phyloP scores from a whole-genome alignment of 2,329 filamentous ascomycete species.

The Ascochyta viciae-villosae region DNA sequence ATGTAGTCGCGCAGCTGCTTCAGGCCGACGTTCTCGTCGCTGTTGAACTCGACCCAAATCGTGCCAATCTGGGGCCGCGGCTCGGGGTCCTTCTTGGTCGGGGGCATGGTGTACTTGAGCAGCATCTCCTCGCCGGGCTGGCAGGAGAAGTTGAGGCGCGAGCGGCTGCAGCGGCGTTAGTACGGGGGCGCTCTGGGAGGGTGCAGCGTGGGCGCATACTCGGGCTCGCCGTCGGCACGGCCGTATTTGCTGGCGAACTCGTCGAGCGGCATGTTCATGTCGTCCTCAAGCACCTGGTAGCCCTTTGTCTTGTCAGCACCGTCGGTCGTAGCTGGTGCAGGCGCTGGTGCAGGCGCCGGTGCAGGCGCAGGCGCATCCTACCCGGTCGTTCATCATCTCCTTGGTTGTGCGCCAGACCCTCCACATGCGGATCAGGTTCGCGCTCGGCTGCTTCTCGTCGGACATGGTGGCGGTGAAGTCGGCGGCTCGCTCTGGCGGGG shows the following conservation, averaged over 20 bases:
- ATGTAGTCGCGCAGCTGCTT: constrained; percentile 92
- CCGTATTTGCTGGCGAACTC: constrained; percentile 78
- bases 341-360: constrained; percentile 17
- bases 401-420: constrained; percentile 91
- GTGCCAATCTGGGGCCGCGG: constrained; percentile 79
- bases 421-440: constrained; percentile 72
- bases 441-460: constrained; percentile 30
- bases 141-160: constrained; percentile 85
- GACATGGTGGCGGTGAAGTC: constrained; percentile 31
- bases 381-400: constrained; percentile 92
- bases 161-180: constrained; percentile 65
- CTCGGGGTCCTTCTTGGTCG: constrained; percentile 72
- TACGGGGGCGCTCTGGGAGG: not conserved
- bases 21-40: constrained; percentile 81
- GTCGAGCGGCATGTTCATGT: constrained; percentile 85
- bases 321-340: constrained; percentile 13
- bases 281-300: constrained; percentile 88
- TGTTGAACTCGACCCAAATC: constrained; percentile 92
- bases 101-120: constrained; percentile 77
- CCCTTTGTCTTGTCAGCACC: constrained; percentile 65
- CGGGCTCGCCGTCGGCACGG: constrained; percentile 74
- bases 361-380: constrained; percentile 57
- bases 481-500: constrained; percentile 9
- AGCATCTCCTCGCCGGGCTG: constrained; percentile 85
- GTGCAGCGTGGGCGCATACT: constrained; percentile 62